A percentile compares a stretch with the other conserved stretches of the same genome.
These are phyloP conservation scores for Fusarium dlaminii DNA, from an alignment of 2,329 filamentous ascomycete species.

Conservation along the genomic window DNA sequence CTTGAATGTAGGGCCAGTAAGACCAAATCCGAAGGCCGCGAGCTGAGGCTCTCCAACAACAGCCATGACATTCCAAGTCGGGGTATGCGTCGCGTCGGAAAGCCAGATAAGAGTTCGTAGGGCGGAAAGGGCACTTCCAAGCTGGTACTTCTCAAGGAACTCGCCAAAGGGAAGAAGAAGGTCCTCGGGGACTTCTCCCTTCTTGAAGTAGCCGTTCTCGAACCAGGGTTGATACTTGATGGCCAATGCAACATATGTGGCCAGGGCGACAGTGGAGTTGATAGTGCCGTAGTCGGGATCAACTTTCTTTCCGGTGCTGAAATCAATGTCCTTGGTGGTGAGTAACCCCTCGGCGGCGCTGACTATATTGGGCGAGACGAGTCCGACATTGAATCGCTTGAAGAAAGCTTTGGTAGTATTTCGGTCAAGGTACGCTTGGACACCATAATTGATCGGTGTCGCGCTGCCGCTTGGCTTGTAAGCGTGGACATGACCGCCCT, in stretches of 20 bases:
- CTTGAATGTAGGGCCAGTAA: constrained; percentile 13
- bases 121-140: background rate
- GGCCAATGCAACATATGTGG: constrained; percentile 2
- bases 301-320: constrained; percentile 9
- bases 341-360: background rate
- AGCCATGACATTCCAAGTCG: constrained; percentile 28
- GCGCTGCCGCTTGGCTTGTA: background rate
- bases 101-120: constrained; percentile 19
- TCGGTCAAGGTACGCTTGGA: constrained; percentile 25
- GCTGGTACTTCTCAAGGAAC: constrained; percentile 5
- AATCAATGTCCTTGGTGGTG: constrained; percentile 10
- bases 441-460: constrained; percentile 21
- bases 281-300: constrained; percentile 11
- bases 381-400: constrained; percentile 19
- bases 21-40: constrained; percentile 1
- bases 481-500: constrained; percentile 32
- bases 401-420: constrained; percentile 16
- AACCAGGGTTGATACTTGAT: constrained; percentile 24
- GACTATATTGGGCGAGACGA: background rate
- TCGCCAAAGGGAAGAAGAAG: constrained; percentile 25
- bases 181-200: background rate
- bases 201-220: constrained; percentile 27
- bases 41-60: constrained; percentile 22
- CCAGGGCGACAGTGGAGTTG: background rate
- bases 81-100: constrained; percentile 1